Percentiles rank a stretch among this genome's conserved stretches.
Evolutionary conservation across 768 basidiomycete genomes (phyloP).

Genomic region (Saitozyma podzolica): DNA sequence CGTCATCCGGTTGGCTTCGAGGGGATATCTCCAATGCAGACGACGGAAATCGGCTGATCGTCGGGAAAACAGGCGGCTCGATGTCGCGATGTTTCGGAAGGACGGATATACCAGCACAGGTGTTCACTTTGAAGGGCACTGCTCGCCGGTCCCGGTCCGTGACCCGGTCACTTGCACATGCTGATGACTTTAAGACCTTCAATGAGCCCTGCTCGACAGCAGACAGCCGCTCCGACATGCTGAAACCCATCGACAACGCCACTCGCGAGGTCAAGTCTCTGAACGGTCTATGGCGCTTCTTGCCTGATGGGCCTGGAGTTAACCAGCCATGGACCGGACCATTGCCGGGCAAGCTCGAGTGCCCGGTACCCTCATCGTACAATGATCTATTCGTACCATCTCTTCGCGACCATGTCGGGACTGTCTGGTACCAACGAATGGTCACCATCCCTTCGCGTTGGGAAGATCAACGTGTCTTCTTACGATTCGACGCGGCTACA

Average conservation of each 20-base stretch:
- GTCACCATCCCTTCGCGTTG: slow-evolving; percentile 26
- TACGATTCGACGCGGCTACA: slow-evolving; percentile 33
- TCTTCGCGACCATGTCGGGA: slow-evolving; percentile 35
- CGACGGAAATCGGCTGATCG: too few relatives aligned
- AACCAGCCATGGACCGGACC: slow-evolving; percentile 17
- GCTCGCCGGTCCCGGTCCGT: too few relatives aligned
- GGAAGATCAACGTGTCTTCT: slow-evolving; percentile 19
- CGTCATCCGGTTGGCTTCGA: too few relatives aligned
- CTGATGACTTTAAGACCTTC: too few relatives aligned
- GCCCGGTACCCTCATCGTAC: slow-evolving; percentile 39
- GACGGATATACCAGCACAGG: too few relatives aligned
- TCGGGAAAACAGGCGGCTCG: too few relatives aligned
- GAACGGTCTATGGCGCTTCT: slow-evolving; percentile 34
- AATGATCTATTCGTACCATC: slow-evolving; percentile 36
- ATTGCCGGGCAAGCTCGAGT: slow-evolving; percentile 30
- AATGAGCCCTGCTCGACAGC: too few relatives aligned
- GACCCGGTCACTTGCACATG: too few relatives aligned
- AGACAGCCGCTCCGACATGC: slow-evolving; percentile 5
- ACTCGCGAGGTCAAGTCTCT: slow-evolving; percentile 30
- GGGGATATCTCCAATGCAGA: too few relatives aligned
- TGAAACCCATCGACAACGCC: slow-evolving; percentile 27
- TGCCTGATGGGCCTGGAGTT: slow-evolving; percentile 13
- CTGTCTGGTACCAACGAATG: slow-evolving; percentile 33
- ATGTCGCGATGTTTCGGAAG: too few relatives aligned
- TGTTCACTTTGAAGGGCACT: too few relatives aligned